Base-by-base conservation (phyloP, 2,329 filamentous ascomycete genomes). In the Colletotrichum sp. region DNA sequence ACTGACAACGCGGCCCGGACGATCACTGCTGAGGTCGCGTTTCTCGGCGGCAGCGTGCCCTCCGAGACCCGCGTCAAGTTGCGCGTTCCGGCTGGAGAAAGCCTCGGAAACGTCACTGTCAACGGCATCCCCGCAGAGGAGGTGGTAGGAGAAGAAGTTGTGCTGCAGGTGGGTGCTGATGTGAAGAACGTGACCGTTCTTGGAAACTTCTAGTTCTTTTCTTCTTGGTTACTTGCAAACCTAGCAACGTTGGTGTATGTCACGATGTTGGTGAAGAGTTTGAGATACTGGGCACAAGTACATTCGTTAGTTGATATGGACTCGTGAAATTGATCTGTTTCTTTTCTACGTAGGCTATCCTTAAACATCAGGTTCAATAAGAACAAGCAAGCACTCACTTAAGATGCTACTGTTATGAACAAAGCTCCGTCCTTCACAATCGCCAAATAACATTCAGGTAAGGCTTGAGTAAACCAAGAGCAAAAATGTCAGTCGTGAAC, bases 51-150 rank as follows among this genome's bases (percentile, higher is more conserved):
- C 0, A 44, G 39, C 18, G 18, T n/a, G 1, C 39, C 18, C 0
- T n/a, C 18, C 0, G 39, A 44, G 39, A 0, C 0, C 9, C 39
- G 39, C 39, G 18, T 44, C 39, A 44, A 44, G 39, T 44, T n/a
- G 18, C 18, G 39, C 18, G 39, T 44, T 0, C 39, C 39, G 5
- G 39, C 18, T 44, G 39, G 39, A 0, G 39, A n/a, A n/a, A 44
- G 9, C 39, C 39, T 44, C 0, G 39, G 18, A 12, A 44, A 44
- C 3, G 18, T 44, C 9, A n/a, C 39, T 44, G 18, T 44, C 8
- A n/a, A 44, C 18, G 39, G 39, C 5, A 9, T 0, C 0, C 39
- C 18, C 1, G 39, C 39, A 1, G 9, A 1, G 0, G 39, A 44
- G 39, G 18, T 44, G 39, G 1, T 44, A 1, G 39, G 39, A 10